phyloP scores from a whole-genome alignment of 805 yeast species.

The Sugiyamaella valdiviana region DNA sequence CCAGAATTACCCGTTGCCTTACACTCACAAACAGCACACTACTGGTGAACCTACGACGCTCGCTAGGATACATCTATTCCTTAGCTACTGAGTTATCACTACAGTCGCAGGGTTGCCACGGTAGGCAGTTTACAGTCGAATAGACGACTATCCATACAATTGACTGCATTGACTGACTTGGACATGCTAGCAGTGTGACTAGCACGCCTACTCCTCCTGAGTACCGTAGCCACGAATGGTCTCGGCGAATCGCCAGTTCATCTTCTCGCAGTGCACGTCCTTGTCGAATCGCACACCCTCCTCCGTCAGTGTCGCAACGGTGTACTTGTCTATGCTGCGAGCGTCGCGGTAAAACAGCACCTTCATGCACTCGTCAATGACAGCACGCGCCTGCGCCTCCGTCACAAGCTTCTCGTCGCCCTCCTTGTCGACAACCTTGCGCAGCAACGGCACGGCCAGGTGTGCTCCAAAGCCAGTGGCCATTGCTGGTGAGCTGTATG shows the following conservation, averaged over 20 bases:
- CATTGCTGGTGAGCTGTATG: conserved; percentile 78
- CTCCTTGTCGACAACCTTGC: conserved; percentile 76
- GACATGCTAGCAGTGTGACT: too few species aligned
- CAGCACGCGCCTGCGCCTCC: conserved; percentile 68
- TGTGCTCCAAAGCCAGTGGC: conserved; percentile 98
- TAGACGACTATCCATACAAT: too few species aligned
- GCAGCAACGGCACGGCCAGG: conserved; percentile 84
- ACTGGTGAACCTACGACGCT: too few species aligned
- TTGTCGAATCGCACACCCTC: conserved; percentile 59
- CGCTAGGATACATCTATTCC: too few species aligned
- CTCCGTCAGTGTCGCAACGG: conserved; percentile 68
- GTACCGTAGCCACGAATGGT: conserved; percentile 89
- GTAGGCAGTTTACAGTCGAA: too few species aligned
- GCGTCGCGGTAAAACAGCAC: conserved; percentile 95
- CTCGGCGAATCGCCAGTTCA: conserved; percentile 87
- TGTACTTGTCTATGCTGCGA: conserved; percentile 79
- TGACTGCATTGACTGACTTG: too few species aligned
- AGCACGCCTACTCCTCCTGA: conserved; percentile 37
- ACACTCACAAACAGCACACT: too few species aligned
- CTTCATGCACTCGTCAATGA: conserved; percentile 84
- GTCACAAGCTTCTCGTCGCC: conserved; percentile 63
- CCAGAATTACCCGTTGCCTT: too few species aligned
- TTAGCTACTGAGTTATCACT: too few species aligned
- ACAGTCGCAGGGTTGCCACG: too few species aligned
- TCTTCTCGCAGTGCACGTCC: conserved; percentile 59